A percentile compares a stretch with the other conserved stretches of the same genome.
Evolutionary conservation across 139 green algal species (phyloP).

Genomic region (Micractinium sp.): DNA sequence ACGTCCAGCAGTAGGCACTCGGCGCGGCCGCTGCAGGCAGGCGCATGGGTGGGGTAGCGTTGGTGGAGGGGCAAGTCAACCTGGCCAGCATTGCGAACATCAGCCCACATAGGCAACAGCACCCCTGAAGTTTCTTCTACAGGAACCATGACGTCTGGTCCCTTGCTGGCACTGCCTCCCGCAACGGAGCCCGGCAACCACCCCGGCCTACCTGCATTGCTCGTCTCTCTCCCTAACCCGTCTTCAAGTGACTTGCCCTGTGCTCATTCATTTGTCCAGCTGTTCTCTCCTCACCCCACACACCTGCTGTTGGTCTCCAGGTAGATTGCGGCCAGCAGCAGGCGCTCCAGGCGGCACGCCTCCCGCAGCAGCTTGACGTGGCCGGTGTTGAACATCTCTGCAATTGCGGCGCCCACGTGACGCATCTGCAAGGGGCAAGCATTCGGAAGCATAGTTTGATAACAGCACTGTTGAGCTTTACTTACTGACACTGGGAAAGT

Average conservation of each 20-base stretch:
- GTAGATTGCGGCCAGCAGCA: constrained; percentile 73
- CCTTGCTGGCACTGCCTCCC: too few species aligned
- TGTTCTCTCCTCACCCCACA: not conserved
- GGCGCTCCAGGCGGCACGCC: constrained; percentile 61
- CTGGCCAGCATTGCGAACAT: too few species aligned
- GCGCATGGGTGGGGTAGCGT: not conserved
- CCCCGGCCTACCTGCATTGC: not conserved
- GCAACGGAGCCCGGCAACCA: not conserved
- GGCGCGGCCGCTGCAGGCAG: constrained; percentile 26
- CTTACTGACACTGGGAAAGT: not conserved
- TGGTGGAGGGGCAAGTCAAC: not conserved
- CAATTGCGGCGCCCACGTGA: constrained; percentile 61
- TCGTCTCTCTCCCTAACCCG: too few species aligned
- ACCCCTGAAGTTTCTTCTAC: too few species aligned
- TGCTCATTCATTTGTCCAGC: not conserved
- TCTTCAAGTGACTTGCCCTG: too few species aligned
- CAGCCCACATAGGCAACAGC: too few species aligned
- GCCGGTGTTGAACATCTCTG: constrained; percentile 66
- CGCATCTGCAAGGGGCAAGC: constrained; percentile 31
- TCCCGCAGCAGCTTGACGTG: constrained; percentile 71
- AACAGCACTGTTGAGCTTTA: not conserved
- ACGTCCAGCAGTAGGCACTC: constrained; percentile 46
- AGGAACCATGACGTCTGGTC: too few species aligned
- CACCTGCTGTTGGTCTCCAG: constrained; percentile 60
- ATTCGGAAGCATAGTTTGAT: not conserved